Base-by-base conservation (phyloP, 1,284 basidiomycete species). In the Heterobasidion irregulare region DNA sequence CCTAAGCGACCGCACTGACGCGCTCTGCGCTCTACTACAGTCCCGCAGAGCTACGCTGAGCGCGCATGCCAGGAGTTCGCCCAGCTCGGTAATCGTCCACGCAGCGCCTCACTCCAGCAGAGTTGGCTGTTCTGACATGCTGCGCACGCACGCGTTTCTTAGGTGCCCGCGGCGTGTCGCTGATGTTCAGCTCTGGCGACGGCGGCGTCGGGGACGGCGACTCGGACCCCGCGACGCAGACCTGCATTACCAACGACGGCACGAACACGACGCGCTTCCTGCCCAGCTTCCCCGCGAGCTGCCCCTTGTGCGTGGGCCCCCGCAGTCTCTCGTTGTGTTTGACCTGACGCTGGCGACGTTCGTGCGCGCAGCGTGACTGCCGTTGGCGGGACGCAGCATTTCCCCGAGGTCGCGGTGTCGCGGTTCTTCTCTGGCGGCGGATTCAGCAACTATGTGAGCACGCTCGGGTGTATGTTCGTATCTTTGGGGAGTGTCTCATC, bases 141-240 rank as follows among this genome's bases (percentile, higher is more conserved):
- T 6, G 2, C 46, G 48, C 34, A 10, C 56, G 15, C 26, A 5
- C 26, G 26, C 26, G 26, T 5, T 26, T 26, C 16, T 34, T 65
- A 74, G 84, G 84, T 47, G 78, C 75, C n/a, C 77, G 84, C 4
- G 88, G 88, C 43, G 73, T 82, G 13, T 79, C 82, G 3, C 58
- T 88, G 16, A 61, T 82, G 55, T 86, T 86, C 65, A 74, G 79
- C 19, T 82, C 81, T 16, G 87, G 87, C 13, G 86, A 90, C 60
- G 68, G 67, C 15, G 87, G 87, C 50, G 87, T 88, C 6, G 88
- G 86, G 13, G 82, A 83, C 61, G 76, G 77, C 8, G 65, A 79
- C 57, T 43, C 72, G 0, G 58, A 82, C 60, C 77, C 80, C 35
- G 69, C 69, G 0, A 76, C 73, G 13, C 76, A 80, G 52, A 36